Conservation (phyloP, 1,139 yeast species). For the Geotrichum phurueaensis region DNA sequence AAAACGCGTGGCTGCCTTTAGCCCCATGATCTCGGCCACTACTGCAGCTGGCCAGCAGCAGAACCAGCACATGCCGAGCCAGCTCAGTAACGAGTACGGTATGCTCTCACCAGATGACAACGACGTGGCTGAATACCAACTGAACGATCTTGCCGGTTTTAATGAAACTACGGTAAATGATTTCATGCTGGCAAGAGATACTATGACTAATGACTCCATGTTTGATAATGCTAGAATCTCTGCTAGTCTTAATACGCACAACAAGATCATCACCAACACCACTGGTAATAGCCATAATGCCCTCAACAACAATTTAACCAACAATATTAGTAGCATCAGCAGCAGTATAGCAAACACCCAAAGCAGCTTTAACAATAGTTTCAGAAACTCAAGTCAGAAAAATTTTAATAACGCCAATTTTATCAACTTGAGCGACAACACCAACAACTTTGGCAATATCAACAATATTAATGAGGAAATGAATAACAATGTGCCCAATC, state of each 20-base stretch:
- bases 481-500: background rate
- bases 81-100: conserved; percentile 7
- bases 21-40: conserved; percentile 16
- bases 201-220: background rate
- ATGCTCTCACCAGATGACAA: conserved; percentile 15
- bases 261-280: background rate
- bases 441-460: conserved; percentile 1
- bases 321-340: background rate
- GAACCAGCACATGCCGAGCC: background rate
- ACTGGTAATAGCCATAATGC: background rate
- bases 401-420: background rate
- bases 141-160: background rate
- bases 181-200: background rate
- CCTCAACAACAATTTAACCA: background rate
- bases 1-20: conserved; percentile 14
- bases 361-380: background rate
- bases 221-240: background rate
- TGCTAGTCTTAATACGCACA: background rate
- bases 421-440: conserved; percentile 1
- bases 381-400: conserved; percentile 1
- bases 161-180: background rate
- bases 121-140: conserved; percentile 13
- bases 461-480: background rate
- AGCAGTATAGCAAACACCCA: background rate
- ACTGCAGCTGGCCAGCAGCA: background rate